These are phyloP conservation scores for Megacollybia marginata DNA, from an alignment of 768 basidiomycete genomes.

Conservation along the genomic window DNA sequence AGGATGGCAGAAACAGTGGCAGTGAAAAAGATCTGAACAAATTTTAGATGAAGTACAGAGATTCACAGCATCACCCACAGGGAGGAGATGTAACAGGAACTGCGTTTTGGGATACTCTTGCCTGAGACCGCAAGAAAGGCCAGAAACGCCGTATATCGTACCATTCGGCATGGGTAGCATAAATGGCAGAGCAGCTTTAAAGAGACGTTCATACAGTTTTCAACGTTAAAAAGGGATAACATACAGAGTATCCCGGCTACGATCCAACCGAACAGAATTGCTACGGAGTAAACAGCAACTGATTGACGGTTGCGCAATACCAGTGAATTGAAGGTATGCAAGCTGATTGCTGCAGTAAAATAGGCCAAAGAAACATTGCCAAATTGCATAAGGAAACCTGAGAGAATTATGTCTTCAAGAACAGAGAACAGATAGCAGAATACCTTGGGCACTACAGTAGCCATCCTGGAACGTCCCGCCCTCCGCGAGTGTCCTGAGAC, in stretches of 20 bases:
- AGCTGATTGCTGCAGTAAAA: constrained; percentile 56
- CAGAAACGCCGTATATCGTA: constrained; percentile 45
- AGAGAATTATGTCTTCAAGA: background rate
- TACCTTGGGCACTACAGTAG: constrained; percentile 58
- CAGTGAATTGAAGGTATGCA: constrained; percentile 64
- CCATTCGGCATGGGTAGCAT: constrained; percentile 15
- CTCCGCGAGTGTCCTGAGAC: constrained; percentile 41
- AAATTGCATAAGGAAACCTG: constrained; percentile 53
- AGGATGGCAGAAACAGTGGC: constrained; percentile 47
- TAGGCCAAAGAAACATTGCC: constrained; percentile 55
- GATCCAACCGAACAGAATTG: constrained; percentile 48
- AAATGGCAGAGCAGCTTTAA: constrained; percentile 29
- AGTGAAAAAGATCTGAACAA: constrained; percentile 46
- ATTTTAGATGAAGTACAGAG: background rate
- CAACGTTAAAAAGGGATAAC: constrained; percentile 8
- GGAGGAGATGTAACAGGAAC: constrained; percentile 53
- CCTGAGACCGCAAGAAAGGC: constrained; percentile 46
- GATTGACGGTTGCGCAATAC: constrained; percentile 51
- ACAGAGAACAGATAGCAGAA: background rate
- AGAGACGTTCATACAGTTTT: constrained; percentile 1
- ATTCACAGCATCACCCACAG: constrained; percentile 32
- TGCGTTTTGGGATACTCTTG: constrained; percentile 29
- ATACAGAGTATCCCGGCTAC: constrained; percentile 41
- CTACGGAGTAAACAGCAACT: constrained; percentile 32
- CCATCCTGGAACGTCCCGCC: constrained; percentile 29